phyloP scores from a whole-genome alignment of 805 yeast species.

The Saturnispora quitensis region DNA sequence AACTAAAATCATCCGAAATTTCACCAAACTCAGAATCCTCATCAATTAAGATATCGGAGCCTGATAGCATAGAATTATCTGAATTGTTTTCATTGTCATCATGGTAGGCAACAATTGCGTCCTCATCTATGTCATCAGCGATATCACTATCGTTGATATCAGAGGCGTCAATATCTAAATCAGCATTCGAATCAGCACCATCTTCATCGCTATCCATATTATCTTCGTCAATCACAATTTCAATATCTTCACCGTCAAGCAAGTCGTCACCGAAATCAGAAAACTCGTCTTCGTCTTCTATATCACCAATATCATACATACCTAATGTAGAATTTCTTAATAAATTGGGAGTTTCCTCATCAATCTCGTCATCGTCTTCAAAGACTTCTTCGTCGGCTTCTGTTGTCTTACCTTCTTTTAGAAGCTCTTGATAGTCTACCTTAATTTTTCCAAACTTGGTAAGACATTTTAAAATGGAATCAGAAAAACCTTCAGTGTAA shows the following conservation, averaged over 20 bases:
- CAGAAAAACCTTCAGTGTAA: slow-evolving; percentile 48
- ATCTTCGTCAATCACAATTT: slow-evolving; percentile 24
- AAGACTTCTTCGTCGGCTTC: slow-evolving; percentile 30
- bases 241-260: slow-evolving; percentile 15
- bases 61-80: neutral
- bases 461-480: slow-evolving; percentile 50
- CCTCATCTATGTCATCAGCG: slow-evolving; percentile 27
- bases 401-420: slow-evolving; percentile 33
- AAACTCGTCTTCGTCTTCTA: slow-evolving; percentile 22
- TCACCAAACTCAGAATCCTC: slow-evolving; percentile 6
- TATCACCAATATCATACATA: slow-evolving; percentile 76
- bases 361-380: slow-evolving; percentile 35
- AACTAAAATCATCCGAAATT: slow-evolving; percentile 8
- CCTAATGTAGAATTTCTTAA: slow-evolving; percentile 86
- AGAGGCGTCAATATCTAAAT: slow-evolving; percentile 29
- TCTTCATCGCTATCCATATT: slow-evolving; percentile 24
- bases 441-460: slow-evolving; percentile 49
- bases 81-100: neutral
- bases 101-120: slow-evolving; percentile 20
- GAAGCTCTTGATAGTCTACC: slow-evolving; percentile 45
- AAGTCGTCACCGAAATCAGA: slow-evolving; percentile 17
- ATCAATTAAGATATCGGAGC: neutral
- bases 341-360: slow-evolving; percentile 74
- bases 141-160: slow-evolving; percentile 20
- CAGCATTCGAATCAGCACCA: slow-evolving; percentile 16